Conservation (phyloP, 306 rosid species). For the Oxytropis ochrocephala region DNA sequence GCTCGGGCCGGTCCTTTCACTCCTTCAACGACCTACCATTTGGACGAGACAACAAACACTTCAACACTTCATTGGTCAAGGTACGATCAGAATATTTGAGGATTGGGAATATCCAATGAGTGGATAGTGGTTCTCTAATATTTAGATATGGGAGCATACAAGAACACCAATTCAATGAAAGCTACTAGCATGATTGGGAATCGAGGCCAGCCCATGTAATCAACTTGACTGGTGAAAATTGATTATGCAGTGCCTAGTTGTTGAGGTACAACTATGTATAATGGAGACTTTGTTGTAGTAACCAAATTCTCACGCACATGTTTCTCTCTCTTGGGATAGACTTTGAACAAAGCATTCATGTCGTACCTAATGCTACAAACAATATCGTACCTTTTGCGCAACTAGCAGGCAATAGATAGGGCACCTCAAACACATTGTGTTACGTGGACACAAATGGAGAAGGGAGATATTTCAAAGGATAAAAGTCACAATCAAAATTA, state of each 20-base stretch:
- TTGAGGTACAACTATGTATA: conserved; percentile 32
- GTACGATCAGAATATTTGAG: too few species aligned
- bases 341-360: conserved; percentile 4
- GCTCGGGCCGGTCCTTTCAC: too few species aligned
- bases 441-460: neutral
- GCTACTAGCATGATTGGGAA: conserved; percentile 10
- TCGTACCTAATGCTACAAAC: neutral
- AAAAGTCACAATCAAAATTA: neutral
- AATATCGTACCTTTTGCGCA: neutral
- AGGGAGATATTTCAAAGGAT: neutral
- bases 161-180: neutral
- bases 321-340: neutral
- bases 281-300: conserved; percentile 29
- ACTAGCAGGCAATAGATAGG: neutral
- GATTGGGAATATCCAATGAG: too few species aligned
- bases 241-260: conserved; percentile 34
- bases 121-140: too few species aligned
- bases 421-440: neutral
- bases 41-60: too few species aligned
- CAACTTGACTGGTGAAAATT: neutral
- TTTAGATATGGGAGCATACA: too few species aligned
- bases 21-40: too few species aligned
- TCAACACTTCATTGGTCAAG: too few species aligned
- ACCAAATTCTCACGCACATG: conserved; percentile 26
- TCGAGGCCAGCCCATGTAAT: conserved; percentile 18